Evolutionary conservation across 2,329 filamentous ascomycete genomes (phyloP), one percentile per base, ranked within the genome.

Genomic region (Botrytis tulipae): DNA sequence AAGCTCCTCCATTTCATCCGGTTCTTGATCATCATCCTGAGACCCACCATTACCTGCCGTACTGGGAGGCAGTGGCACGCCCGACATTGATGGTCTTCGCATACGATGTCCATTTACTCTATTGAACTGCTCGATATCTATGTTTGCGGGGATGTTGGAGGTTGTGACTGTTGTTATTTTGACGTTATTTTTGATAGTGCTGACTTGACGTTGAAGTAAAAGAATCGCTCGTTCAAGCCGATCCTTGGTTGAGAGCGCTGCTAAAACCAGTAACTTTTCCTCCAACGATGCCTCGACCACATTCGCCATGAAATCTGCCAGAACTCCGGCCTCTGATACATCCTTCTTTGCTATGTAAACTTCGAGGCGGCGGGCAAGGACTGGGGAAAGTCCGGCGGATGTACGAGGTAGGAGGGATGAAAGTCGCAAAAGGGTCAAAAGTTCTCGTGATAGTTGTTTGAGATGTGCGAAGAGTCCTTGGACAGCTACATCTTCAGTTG

Each of bases 221-320:
- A 95, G 93, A 73, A 97, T 91, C 25, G 97, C 94, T 78, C 91
- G 92, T 76, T 92, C 89, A 71, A 98, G 86, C 54, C 96, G 88
- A 65, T 92, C 89, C 77, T 93, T 92, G 65, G 96, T 86, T 78
- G 95, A 90, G 8, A 97, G 83, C 0, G 94, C 90, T n/a, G 93
- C 89, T 51, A 99, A 85, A 25, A 99, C 89, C 73, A 93, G 90
- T 71, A 99, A 86, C 82, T 97, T 98, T 81, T 99, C 96, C 82
- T 97, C 94, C 76, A 97, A 92, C 16, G 90, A 92, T 69, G 92
- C 91, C 76, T 97, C 94, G 4, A 97, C 89, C 37, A 98, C 88
- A 80, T 97, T 97, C 57, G 94, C 92, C 94, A 99, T 98, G 81
- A 98, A 98, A 82, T 99, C 96, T 10, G 96, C 95, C 16, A 99